phyloP scores from a whole-genome alignment of 495 filamentous ascomycete genomes.

The Letharia lupina region DNA sequence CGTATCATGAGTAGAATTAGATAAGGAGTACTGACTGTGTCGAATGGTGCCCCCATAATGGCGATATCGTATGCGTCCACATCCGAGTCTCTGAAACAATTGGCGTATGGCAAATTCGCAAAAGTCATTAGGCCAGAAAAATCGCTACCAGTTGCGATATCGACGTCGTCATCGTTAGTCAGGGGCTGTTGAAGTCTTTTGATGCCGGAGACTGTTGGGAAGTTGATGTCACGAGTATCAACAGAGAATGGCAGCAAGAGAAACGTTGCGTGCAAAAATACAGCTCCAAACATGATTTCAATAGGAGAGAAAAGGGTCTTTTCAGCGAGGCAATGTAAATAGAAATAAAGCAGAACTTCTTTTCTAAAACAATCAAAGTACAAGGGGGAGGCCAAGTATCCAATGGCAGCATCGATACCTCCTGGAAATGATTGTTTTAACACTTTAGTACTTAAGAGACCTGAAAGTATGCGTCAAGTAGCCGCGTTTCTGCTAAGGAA shows the following conservation, averaged over 20 bases:
- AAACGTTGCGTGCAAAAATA: not conserved
- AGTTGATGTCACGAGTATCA: constrained; percentile 5
- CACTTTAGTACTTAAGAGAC: no score
- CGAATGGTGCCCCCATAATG: constrained; percentile 42
- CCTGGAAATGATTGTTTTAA: not conserved
- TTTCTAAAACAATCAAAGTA: no score
- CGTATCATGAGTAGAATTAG: not conserved
- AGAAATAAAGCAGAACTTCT: not conserved
- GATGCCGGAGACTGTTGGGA: constrained; percentile 6
- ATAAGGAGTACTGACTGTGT: constrained; percentile 31
- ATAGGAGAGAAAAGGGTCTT: not conserved
- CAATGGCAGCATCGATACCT: not conserved
- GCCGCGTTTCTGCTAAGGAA: not conserved
- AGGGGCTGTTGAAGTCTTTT: constrained; percentile 6
- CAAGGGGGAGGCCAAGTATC: not conserved
- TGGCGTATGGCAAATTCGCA: constrained; percentile 42
- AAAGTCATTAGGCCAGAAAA: constrained; percentile 43
- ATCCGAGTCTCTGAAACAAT: constrained; percentile 27
- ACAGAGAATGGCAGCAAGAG: not conserved
- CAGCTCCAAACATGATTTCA: not conserved
- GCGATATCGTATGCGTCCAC: constrained; percentile 31
- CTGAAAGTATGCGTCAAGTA: not conserved
- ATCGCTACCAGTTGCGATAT: constrained; percentile 17
- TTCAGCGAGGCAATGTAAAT: not conserved
- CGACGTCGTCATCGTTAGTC: constrained; percentile 8